Base-by-base conservation (phyloP, 768 basidiomycete species). In the Gloeostereum incarnatum region DNA sequence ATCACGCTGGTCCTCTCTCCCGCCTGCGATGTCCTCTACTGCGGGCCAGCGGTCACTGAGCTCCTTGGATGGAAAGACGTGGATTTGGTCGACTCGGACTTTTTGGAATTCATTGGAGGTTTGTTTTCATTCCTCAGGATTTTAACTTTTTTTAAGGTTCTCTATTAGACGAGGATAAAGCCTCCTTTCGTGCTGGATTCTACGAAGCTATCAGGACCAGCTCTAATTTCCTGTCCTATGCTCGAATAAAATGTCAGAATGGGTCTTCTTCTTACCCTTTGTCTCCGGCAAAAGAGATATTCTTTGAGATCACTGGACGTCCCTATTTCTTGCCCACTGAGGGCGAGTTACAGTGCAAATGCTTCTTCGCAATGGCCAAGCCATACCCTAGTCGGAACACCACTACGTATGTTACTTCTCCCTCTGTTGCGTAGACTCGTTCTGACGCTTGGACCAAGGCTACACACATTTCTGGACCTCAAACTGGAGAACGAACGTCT, bases 401-500 rank as follows among this genome's bases (percentile, higher is more conserved):
- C 14, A 74, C 79, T 25, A 76, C 79, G 83, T 81, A 53, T 40
- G 72, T 58, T 18, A 22, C 19, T 32, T 1, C 43, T 38, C 16
- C 29, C 22, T 31, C 17, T 39, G 32, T 29, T 24, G 34, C 11
- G 18, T 13, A 6, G 13, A 17, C 33, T n/a, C 21, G 11, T 9
- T 3, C 8, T 10, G 4, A 26, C n/a, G n/a, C n/a, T n/a, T n/a
- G n/a, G n/a, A n/a, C 18, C 31, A 40, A 86, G 85, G 72, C 58
- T 85, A 21, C 74, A 81, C 45, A 75, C 78, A 1, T 75, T 79
- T 47, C 49, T 96, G 24, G 91, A 94, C 51, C 72, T 94, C 35
- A 92, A 90, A 57, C 65, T 81, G 40, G 89, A 93, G 60, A 91
- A 96, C 55, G 83, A 88, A 55, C 71, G 78, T 10, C 58, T 96